Conservation (phyloP, 441 rosid genomes). For the Macaranga tanarius region DNA sequence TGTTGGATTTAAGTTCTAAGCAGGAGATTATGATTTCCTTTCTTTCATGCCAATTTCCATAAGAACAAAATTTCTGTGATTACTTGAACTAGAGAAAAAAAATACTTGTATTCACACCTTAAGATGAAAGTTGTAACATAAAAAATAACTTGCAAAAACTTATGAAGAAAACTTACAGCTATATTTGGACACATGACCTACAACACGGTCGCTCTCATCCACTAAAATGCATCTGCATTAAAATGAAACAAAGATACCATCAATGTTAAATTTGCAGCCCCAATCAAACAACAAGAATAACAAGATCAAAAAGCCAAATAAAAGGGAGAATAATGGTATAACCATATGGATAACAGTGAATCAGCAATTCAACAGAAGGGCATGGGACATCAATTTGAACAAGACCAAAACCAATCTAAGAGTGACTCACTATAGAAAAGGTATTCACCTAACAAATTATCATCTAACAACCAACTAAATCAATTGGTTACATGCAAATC, state of each 20-base stretch:
- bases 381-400: too few relatives aligned
- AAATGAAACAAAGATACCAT: conserved; percentile 12
- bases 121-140: background rate
- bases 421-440: too few relatives aligned
- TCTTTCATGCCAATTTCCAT: background rate
- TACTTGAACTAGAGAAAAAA: background rate
- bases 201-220: conserved; percentile 75
- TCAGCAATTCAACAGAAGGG: background rate
- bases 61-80: background rate
- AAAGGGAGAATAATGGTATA: background rate
- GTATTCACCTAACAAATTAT: too few relatives aligned
- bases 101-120: background rate
- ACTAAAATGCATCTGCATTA: conserved; percentile 88
- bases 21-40: background rate
- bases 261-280: too few relatives aligned
- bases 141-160: background rate
- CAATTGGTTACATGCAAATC: background rate
- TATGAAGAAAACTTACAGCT: conserved; percentile 53
- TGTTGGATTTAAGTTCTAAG: background rate
- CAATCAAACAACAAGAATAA: background rate
- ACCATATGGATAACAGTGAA: background rate
- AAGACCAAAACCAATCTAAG: too few relatives aligned
- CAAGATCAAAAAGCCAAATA: background rate
- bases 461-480: background rate
- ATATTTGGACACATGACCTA: conserved; percentile 88